Evolutionary conservation across 495 filamentous ascomycete species (phyloP).

Genomic region (Parathielavia appendiculata): DNA sequence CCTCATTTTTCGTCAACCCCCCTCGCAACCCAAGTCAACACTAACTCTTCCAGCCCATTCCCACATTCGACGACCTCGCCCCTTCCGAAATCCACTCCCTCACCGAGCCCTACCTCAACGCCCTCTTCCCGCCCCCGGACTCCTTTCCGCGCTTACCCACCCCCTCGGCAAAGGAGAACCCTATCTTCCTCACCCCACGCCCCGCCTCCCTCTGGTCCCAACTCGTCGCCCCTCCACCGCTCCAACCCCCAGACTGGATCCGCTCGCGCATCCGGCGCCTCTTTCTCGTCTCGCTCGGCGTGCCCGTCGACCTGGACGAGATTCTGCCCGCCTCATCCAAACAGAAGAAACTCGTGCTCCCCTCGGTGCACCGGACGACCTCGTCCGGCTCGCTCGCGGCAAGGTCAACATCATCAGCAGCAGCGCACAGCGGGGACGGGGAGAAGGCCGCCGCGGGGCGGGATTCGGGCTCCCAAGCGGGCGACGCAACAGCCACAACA

Average conservation of each 20-base stretch:
- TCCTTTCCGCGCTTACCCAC: constrained; percentile 43
- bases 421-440: constrained; percentile 46
- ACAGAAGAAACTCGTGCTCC: constrained; percentile 94
- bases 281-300: constrained; percentile 92
- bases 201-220: constrained; percentile 94
- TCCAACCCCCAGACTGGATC: constrained; percentile 97
- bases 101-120: constrained; percentile 50
- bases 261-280: constrained; percentile 91
- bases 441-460: constrained; percentile 18
- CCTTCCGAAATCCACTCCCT: constrained; percentile 47
- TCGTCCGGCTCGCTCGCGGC: constrained; percentile 47
- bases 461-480: not conserved
- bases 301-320: constrained; percentile 94
- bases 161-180: constrained; percentile 42
- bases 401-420: constrained; percentile 34
- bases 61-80: constrained; percentile 62
- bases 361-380: constrained; percentile 63
- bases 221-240: constrained; percentile 85
- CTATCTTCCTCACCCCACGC: constrained; percentile 62
- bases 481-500: not conserved
- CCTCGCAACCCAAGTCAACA: not conserved
- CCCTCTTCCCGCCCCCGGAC: constrained; percentile 53
- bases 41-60: constrained; percentile 52
- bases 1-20: not conserved
- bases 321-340: constrained; percentile 85